Evolutionary conservation across 805 yeast genomes (phyloP).

Genomic region (Ogataea pini): DNA sequence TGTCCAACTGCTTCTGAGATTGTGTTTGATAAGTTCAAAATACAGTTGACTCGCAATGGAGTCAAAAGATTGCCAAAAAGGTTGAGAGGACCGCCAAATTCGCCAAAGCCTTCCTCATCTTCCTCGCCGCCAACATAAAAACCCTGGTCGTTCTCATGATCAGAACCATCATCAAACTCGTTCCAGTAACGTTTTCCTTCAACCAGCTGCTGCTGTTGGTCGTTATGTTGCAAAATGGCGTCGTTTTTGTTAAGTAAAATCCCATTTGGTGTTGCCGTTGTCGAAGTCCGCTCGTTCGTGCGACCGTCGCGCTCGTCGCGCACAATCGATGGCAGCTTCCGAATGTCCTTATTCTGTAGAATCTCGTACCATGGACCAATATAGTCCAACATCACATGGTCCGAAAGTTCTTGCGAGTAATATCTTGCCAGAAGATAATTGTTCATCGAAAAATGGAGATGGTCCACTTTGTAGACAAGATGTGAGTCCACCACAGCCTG

Average conservation of each 20-base stretch:
- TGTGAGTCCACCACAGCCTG: conserved; percentile 46
- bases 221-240: conserved; percentile 8
- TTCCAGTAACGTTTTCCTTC: conserved; percentile 55
- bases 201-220: conserved; percentile 11
- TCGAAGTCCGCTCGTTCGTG: neutral
- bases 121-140: conserved; percentile 42
- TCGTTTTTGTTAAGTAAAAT: conserved; percentile 36
- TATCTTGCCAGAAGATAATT: conserved; percentile 33
- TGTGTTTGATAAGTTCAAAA: conserved; percentile 26
- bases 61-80: conserved; percentile 26
- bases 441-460: conserved; percentile 34
- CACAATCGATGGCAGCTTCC: conserved; percentile 42
- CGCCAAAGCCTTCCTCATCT: conserved; percentile 23
- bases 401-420: conserved; percentile 21
- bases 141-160: conserved; percentile 42
- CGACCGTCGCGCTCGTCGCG: conserved; percentile 10
- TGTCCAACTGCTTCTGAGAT: conserved; percentile 14
- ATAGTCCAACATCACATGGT: conserved; percentile 26
- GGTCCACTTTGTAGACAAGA: conserved; percentile 47
- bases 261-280: conserved; percentile 19
- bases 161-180: conserved; percentile 65
- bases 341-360: conserved; percentile 38
- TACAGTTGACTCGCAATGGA: conserved; percentile 24
- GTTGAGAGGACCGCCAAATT: conserved; percentile 10
- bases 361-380: conserved; percentile 37